These are phyloP conservation scores for Aspergillus sp. DNA, from an alignment of 2,329 filamentous ascomycete species.

Conservation along the genomic window DNA sequence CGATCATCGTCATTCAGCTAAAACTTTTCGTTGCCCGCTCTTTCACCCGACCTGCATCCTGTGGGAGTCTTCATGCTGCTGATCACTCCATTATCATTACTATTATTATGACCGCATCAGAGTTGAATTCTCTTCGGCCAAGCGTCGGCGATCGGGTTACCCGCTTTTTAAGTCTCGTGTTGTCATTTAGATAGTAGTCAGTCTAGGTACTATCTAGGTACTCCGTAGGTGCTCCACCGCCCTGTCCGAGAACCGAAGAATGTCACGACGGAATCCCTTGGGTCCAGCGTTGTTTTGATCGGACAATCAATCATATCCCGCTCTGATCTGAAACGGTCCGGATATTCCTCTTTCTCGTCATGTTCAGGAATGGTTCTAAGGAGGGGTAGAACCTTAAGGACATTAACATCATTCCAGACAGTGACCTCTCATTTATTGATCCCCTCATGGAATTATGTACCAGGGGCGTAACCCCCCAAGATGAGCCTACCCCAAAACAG, in stretches of 20 bases:
- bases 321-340: constrained; percentile 9
- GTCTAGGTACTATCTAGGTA: too few relatives aligned
- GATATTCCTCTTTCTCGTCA: not conserved
- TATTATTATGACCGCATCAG: constrained; percentile 7
- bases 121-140: constrained; percentile 5
- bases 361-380: not conserved
- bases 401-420: not conserved
- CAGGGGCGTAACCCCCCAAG: not conserved
- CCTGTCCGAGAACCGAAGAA: constrained; percentile 13
- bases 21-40: not conserved
- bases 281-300: constrained; percentile 8
- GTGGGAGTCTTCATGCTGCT: not conserved
- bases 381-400: constrained; percentile 1
- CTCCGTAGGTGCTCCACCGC: not conserved
- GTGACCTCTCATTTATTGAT: not conserved
- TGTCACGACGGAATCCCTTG: constrained; percentile 6
- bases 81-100: constrained; percentile 1
- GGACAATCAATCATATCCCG: constrained; percentile 1
- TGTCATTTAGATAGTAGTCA: too few relatives aligned
- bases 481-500: not conserved
- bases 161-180: constrained; percentile 1
- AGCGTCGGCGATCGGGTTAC: constrained; percentile 14
- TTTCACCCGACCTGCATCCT: constrained; percentile 13
- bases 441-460: not conserved
- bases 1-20: not conserved